A percentile compares a stretch with the other conserved stretches of the same genome.
Conservation (phyloP, 1,139 yeast species). For the Diutina neorugosa region DNA sequence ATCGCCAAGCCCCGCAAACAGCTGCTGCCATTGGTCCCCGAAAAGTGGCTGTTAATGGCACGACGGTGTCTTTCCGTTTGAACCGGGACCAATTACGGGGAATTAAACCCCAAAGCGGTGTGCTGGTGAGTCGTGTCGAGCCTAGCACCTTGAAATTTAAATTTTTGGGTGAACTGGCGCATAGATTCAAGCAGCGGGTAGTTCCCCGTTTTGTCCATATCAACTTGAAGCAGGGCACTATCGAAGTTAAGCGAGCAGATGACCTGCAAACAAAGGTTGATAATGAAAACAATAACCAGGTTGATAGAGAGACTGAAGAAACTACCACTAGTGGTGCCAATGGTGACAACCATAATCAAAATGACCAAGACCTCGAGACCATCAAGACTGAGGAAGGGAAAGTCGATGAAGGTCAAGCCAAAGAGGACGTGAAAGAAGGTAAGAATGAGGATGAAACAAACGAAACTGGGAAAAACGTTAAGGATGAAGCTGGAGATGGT, state of each 20-base stretch:
- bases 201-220: background rate
- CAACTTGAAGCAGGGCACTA: background rate
- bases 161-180: background rate
- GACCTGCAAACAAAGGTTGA: constrained; percentile 1
- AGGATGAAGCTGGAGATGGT: background rate
- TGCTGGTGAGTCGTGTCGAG: background rate
- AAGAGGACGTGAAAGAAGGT: constrained; percentile 8
- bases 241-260: background rate
- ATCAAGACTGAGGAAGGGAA: background rate
- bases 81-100: background rate
- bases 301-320: constrained; percentile 6
- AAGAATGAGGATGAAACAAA: constrained; percentile 3
- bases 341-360: constrained; percentile 7
- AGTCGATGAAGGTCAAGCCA: constrained; percentile 20
- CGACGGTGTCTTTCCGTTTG: background rate
- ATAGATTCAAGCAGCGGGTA: background rate
- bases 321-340: constrained; percentile 19
- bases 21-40: constrained; percentile 4
- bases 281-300: background rate
- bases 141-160: background rate
- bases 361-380: background rate
- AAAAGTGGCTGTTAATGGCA: background rate
- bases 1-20: constrained; percentile 4
- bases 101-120: background rate
- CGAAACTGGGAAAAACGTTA: background rate